A percentile compares a stretch with the other conserved stretches of the same genome.
phyloP scores from a whole-genome alignment of 441 rosid species.

The Euphorbia celastroides region DNA sequence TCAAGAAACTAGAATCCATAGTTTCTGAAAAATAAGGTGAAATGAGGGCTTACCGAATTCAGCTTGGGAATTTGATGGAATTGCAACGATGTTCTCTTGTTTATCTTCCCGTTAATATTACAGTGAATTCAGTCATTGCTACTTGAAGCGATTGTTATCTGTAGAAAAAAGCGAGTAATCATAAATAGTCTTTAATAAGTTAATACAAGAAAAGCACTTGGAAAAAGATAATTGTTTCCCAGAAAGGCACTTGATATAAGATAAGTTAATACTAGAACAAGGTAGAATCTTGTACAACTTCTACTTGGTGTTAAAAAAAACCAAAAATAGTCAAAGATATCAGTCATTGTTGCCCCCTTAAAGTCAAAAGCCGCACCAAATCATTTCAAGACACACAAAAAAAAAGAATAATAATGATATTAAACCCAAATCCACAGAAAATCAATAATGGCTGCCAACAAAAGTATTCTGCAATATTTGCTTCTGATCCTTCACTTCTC shows the following conservation, averaged over 20 bases:
- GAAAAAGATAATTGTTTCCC: too few species aligned
- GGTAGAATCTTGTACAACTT: not conserved
- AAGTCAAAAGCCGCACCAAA: not conserved
- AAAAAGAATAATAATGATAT: not conserved
- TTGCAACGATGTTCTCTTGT: not conserved
- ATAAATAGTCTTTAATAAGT: too few species aligned
- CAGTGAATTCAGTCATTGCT: too few species aligned
- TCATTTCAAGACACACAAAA: not conserved
- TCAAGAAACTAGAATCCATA: too few species aligned
- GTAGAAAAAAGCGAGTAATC: too few species aligned
- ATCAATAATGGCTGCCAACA: not conserved
- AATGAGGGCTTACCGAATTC: not conserved
- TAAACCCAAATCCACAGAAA: not conserved
- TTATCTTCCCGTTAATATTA: not conserved
- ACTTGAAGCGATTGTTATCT: too few species aligned
- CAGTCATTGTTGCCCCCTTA: not conserved
- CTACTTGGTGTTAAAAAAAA: not conserved
- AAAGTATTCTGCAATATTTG: not conserved
- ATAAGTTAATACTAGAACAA: not conserved
- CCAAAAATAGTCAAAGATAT: not conserved
- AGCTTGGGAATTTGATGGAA: not conserved
- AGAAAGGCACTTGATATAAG: not conserved
- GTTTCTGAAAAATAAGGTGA: too few species aligned
- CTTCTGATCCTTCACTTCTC: conserved; percentile 5
- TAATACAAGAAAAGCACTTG: too few species aligned